Evolutionary conservation across 2,329 filamentous ascomycete species (phyloP), one percentile per base, ranked within the genome.

Genomic region (Blastomyces gilchristii): DNA sequence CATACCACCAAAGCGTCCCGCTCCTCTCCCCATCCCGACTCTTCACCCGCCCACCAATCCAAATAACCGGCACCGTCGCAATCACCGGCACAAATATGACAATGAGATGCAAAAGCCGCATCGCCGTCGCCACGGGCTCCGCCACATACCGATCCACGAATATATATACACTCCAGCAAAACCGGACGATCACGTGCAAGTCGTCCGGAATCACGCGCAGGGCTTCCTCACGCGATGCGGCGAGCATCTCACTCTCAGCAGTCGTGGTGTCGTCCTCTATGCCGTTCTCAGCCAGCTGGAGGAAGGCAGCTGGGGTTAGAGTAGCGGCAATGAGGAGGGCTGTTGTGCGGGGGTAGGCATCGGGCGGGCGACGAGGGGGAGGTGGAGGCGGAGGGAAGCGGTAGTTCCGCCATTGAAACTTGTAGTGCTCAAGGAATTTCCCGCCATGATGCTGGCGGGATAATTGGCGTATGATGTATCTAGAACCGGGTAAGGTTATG

Each of bases 1-100:
- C 80, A 77, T 97, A 99, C 94, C 94, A 99, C 91, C 90, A 96
- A 2, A 97, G 71, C 0, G 92, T 92, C 0, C 94, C 93, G 6
- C 79, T 82, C 66, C 90, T 83, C 77, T 96, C 90, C 67, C 90
- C 85, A 68, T 91, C 87, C 63, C 82, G 83, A 43, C 85, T 79
- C 1, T 82, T 77, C 58, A 85, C 79, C 56, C 87, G 80, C 43
- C 74, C 72, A 0, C 94, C 94, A 63, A 96, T 65, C 88, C 90
- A 97, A 63, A 96, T 86, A 0, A 81, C 82, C 0, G 94, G 94
- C 7, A 96, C 84, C 0, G 89, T 83, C 1, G 88, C 73, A 61
- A 99, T 85, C 52, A 99, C 91, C 0, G 94, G 94, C 25, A 97
- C 86, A 71, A 99, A 99, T 62, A 99, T 94, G 64, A 88, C 75